Percentiles rank a stretch among this genome's conserved stretches.
phyloP scores from a whole-genome alignment of 2,329 filamentous ascomycete genomes.

The Monosporascus cannonballus region DNA sequence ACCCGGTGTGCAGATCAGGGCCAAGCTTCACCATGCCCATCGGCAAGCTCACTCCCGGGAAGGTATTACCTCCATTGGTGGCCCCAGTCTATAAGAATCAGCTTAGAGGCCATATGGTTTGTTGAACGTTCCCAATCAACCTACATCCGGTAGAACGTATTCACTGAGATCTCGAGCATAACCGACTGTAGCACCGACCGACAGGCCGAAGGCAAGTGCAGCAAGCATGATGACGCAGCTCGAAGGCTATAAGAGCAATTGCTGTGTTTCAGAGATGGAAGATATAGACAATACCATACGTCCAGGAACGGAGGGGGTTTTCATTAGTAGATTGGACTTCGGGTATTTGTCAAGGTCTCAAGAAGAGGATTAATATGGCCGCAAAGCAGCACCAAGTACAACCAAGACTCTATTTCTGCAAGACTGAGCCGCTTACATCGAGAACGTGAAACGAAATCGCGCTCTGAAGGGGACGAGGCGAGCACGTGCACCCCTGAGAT shows the following conservation, averaged over 20 bases:
- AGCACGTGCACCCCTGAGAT: too few relatives aligned
- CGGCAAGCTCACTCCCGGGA: constrained; percentile 42
- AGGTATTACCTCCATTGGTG: constrained; percentile 41
- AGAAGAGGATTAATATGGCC: too few relatives aligned
- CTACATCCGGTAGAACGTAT: not conserved
- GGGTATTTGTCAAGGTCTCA: too few relatives aligned
- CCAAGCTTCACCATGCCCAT: constrained; percentile 45
- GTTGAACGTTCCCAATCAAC: not conserved
- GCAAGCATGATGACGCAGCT: not conserved
- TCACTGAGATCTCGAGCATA: not conserved
- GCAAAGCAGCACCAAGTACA: too few relatives aligned
- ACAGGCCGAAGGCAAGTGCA: not conserved
- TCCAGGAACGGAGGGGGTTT: too few relatives aligned
- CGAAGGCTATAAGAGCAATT: not conserved
- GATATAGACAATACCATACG: too few relatives aligned
- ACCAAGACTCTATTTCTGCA: too few relatives aligned
- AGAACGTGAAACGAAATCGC: too few relatives aligned
- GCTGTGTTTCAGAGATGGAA: too few relatives aligned
- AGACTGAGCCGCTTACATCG: too few relatives aligned
- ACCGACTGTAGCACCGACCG: not conserved
- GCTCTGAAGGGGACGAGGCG: too few relatives aligned
- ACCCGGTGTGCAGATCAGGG: constrained; percentile 41
- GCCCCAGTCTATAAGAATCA: constrained; percentile 34
- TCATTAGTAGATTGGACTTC: too few relatives aligned
- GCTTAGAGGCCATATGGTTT: not conserved